Evolutionary conservation across 2,329 filamentous ascomycete species (phyloP), one percentile per base, ranked within the genome.

Genomic region (Fusarium cyanostomum): DNA sequence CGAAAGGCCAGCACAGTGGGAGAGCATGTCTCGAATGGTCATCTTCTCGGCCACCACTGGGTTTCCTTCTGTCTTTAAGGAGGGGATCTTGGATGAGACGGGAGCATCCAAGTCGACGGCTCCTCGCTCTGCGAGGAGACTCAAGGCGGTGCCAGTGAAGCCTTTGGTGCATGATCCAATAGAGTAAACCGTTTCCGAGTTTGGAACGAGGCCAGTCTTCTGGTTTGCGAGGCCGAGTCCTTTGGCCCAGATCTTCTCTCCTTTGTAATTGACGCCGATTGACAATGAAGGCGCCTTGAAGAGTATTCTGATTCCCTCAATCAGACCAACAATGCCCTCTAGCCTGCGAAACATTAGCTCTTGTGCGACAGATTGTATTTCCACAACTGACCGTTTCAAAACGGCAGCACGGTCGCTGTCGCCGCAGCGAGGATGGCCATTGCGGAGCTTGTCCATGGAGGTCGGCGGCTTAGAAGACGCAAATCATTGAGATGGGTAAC

Each of bases 151-250:
- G 28, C 35, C 37, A 2, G 52, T 48, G 7, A 54, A 48, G n/a
- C 34, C 52, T 12, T 54, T 54, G 13, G 52, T 54, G 35, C 52
- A 54, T 11, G 43, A 54, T n/a, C 52, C 52, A 15, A 54, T 33
- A 7, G 12, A 39, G 21, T 54, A 54, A 4, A 54, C 15, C 10
- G 52, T 54, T 9, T 49, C 7, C 7, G 37, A 21, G n/a, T 54
- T n/a, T 16, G 52, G 52, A 3, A n/a, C 28, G 3, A 21, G 43
- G 43, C 42, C 18, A 18, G 43, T 48, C 30, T 48, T 26, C 10
- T n/a, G 15, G 16, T 50, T 48, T 2, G 52, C 43, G n/a, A 18
- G 18, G 7, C 52, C 52, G 15, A 49, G 26, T 5, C 35, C 43
- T 5, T n/a, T 45, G 18, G 28, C 9, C 16, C 24, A 53, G 26